phyloP scores from a whole-genome alignment of 148 eudicot species.

The Silene conica region DNA sequence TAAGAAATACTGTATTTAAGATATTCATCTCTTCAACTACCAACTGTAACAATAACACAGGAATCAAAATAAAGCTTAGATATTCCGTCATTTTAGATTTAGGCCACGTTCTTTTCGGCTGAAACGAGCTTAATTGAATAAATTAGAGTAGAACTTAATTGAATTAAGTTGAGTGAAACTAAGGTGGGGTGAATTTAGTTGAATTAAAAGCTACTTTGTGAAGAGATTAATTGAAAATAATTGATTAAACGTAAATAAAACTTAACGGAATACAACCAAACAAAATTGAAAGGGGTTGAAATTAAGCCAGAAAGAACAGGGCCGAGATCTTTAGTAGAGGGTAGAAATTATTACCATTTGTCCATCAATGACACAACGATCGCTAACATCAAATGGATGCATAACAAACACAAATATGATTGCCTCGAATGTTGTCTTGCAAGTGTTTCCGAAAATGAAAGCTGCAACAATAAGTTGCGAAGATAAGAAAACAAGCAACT shows the following conservation, averaged over 20 bases:
- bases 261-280: too few relatives aligned
- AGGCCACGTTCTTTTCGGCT: too few relatives aligned
- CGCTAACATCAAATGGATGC: conserved; percentile 84
- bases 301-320: too few relatives aligned
- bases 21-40: conserved; percentile 78
- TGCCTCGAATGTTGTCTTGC: conserved; percentile 77
- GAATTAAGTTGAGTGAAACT: too few relatives aligned
- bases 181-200: too few relatives aligned
- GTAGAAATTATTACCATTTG: conserved; percentile 38
- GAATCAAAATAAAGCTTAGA: not conserved
- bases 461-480: conserved; percentile 73
- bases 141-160: too few relatives aligned
- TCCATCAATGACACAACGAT: conserved; percentile 65
- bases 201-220: too few relatives aligned
- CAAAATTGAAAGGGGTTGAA: too few relatives aligned
- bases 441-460: conserved; percentile 70
- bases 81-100: not conserved
- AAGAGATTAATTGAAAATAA: too few relatives aligned
- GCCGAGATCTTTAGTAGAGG: not conserved
- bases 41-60: conserved; percentile 37
- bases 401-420: conserved; percentile 71
- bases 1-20: conserved; percentile 56
- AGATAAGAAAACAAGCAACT: conserved; percentile 55
- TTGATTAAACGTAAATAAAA: too few relatives aligned
- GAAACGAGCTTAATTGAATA: too few relatives aligned